These are phyloP conservation scores for Aspergillus piperis DNA, from an alignment of 2,329 filamentous ascomycete species.

Conservation along the genomic window DNA sequence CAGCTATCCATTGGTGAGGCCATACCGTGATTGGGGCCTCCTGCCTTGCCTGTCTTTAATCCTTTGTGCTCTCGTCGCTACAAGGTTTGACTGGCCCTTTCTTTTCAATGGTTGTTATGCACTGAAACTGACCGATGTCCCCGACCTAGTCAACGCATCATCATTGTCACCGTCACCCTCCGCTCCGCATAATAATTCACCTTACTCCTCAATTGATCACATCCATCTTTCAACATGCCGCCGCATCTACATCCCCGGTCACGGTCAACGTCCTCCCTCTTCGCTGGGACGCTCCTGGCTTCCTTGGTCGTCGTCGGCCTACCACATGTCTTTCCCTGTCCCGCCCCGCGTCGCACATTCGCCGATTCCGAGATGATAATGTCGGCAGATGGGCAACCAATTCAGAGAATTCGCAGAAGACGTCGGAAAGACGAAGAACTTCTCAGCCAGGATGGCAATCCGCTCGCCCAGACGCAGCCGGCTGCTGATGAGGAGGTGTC, in stretches of 20 bases:
- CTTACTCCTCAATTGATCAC: not conserved
- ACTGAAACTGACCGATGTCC: not conserved
- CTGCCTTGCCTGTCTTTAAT: not conserved
- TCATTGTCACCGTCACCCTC: not conserved
- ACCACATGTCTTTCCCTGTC: constrained; percentile 89
- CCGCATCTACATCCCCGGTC: constrained; percentile 89
- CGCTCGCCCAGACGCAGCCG: constrained; percentile 19
- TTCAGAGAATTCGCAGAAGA: constrained; percentile 38
- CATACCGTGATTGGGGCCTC: not conserved
- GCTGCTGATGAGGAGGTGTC: constrained; percentile 45
- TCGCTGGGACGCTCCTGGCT: constrained; percentile 85
- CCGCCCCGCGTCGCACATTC: constrained; percentile 72
- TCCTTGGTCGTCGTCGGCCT: constrained; percentile 91
- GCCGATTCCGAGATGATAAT: constrained; percentile 64
- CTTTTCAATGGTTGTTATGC: not conserved
- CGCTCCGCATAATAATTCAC: not conserved
- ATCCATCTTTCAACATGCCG: constrained; percentile 61
- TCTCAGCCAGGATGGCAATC: constrained; percentile 16
- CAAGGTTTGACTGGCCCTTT: not conserved
- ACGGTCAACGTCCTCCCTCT: constrained; percentile 88
- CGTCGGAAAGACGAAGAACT: constrained; percentile 36
- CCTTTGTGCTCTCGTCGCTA: not conserved
- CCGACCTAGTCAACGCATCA: not conserved
- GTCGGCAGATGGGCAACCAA: constrained; percentile 46
- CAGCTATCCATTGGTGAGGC: constrained; percentile 6